A percentile compares a stretch with the other conserved stretches of the same genome.
These are phyloP conservation scores for Solanum etuberosum DNA, from an alignment of 257 asterid species.

Conservation along the genomic window DNA sequence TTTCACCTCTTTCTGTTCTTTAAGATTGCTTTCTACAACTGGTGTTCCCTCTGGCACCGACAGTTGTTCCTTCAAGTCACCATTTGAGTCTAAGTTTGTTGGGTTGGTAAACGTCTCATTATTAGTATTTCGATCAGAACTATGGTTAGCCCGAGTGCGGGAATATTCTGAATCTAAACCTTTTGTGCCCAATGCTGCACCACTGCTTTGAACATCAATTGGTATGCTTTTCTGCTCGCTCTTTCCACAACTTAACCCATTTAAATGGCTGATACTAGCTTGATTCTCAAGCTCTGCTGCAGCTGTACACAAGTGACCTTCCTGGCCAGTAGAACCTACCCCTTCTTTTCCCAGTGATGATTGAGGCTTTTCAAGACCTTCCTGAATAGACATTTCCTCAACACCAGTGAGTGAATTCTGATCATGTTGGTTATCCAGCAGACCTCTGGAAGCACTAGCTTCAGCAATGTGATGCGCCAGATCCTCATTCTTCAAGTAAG, in stretches of 20 bases:
- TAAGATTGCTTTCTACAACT: slow-evolving; percentile 19
- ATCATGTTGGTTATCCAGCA: slow-evolving; percentile 22
- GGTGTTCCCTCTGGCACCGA: slow-evolving; percentile 14
- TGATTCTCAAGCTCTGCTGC: slow-evolving; percentile 25
- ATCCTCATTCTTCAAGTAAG: slow-evolving; percentile 21
- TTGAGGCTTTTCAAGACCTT: slow-evolving; percentile 20
- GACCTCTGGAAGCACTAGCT: slow-evolving; percentile 26
- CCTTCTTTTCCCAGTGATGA: slow-evolving; percentile 19
- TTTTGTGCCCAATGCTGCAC: slow-evolving; percentile 22
- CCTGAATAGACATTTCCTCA: slow-evolving; percentile 19
- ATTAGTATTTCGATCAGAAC: slow-evolving; percentile 32
- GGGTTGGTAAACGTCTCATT: slow-evolving; percentile 23
- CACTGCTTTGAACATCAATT: slow-evolving; percentile 20
- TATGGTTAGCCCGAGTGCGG: slow-evolving; percentile 29
- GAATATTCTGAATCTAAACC: slow-evolving; percentile 56
- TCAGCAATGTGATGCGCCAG: slow-evolving; percentile 14
- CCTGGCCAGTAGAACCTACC: slow-evolving; percentile 19
- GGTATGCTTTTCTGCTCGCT: slow-evolving; percentile 18
- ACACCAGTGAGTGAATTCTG: slow-evolving; percentile 26
- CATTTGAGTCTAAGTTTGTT: slow-evolving; percentile 24
- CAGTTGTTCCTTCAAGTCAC: slow-evolving; percentile 16
- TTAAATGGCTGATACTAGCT: slow-evolving; percentile 30
- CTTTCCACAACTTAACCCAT: slow-evolving; percentile 28
- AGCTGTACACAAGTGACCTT: slow-evolving; percentile 24
- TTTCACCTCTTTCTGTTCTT: slow-evolving; percentile 31